These are phyloP conservation scores for Beauveria caledonica DNA, from an alignment of 2,329 filamentous ascomycete species.

Conservation along the genomic window DNA sequence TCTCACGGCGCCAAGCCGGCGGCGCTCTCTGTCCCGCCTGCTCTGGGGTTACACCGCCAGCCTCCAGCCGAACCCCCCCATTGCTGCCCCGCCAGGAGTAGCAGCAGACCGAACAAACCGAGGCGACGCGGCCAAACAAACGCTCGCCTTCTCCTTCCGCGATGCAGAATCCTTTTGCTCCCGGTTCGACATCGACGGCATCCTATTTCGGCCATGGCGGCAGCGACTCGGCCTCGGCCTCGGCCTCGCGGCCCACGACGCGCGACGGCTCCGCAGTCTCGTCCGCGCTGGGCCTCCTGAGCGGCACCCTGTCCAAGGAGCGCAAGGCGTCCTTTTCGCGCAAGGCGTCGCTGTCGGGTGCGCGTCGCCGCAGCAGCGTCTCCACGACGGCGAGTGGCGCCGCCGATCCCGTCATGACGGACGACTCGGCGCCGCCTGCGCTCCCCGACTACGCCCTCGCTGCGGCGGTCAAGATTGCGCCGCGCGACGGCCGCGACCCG, in stretches of 20 bases:
- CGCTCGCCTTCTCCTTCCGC: background rate
- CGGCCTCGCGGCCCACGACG: conserved; percentile 27
- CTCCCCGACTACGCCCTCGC: conserved; percentile 45
- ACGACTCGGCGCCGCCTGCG: conserved; percentile 41
- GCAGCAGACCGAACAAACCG: background rate
- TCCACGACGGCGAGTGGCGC: conserved; percentile 25
- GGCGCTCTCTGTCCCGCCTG: background rate
- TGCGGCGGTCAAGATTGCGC: conserved; percentile 37
- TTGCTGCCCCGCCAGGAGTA: background rate
- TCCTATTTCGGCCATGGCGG: conserved; percentile 22
- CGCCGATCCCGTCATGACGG: conserved; percentile 31
- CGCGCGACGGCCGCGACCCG: conserved; percentile 16
- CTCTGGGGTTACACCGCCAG: background rate
- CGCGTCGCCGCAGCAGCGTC: conserved; percentile 31
- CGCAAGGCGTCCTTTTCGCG: conserved; percentile 46
- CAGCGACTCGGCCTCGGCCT: conserved; percentile 21
- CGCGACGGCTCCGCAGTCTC: conserved; percentile 23
- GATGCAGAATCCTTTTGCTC: conserved; percentile 6
- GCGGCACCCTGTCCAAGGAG: conserved; percentile 27
- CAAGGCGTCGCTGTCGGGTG: conserved; percentile 44
- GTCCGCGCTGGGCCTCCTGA: conserved; percentile 1
- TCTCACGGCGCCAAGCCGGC: background rate
- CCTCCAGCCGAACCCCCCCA: background rate
- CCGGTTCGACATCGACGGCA: background rate
- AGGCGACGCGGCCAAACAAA: background rate